These are phyloP conservation scores for Aspergillus ruber DNA, from an alignment of 2,329 filamentous ascomycete species.

Conservation along the genomic window DNA sequence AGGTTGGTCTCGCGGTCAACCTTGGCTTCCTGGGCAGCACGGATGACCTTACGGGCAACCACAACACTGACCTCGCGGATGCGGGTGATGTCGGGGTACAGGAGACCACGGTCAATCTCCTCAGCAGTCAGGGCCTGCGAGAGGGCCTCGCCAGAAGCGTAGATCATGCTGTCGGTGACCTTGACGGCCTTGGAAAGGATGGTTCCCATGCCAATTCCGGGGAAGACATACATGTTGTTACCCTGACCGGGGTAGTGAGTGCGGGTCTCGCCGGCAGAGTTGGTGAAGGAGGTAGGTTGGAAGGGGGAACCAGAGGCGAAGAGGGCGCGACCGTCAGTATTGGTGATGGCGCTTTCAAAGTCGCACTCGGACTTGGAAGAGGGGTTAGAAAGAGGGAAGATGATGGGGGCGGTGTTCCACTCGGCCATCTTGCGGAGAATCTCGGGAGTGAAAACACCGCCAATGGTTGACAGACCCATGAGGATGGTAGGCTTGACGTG, in stretches of 20 bases:
- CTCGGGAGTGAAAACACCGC: conserved; percentile 85
- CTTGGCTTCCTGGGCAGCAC: conserved; percentile 75
- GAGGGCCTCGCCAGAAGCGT: conserved; percentile 79
- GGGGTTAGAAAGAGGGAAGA: conserved; percentile 96
- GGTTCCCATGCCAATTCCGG: conserved; percentile 85
- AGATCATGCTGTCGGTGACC: conserved; percentile 94
- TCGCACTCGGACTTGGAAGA: conserved; percentile 96
- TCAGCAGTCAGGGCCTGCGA: conserved; percentile 70
- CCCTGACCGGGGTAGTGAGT: conserved; percentile 77
- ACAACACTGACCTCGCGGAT: conserved; percentile 84
- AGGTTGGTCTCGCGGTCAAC: conserved; percentile 50
- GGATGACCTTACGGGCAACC: conserved; percentile 88
- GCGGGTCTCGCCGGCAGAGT: conserved; percentile 50
- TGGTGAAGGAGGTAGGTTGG: conserved; percentile 62
- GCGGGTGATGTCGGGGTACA: conserved; percentile 86
- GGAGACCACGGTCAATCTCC: conserved; percentile 73
- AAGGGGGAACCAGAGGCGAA: conserved; percentile 97
- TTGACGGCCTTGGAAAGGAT: conserved; percentile 83
- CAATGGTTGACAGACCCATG: conserved; percentile 89
- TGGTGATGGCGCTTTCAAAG: conserved; percentile 83
- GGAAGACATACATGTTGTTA: conserved; percentile 86
- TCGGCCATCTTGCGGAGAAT: conserved; percentile 61
- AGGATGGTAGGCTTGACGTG: conserved; percentile 92
- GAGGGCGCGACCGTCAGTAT: conserved; percentile 85
- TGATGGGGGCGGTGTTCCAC: conserved; percentile 72